A percentile compares a stretch with the other conserved stretches of the same genome.
phyloP scores from a whole-genome alignment of 169 alveolate species.

The Cryptosporidium bovis region DNA sequence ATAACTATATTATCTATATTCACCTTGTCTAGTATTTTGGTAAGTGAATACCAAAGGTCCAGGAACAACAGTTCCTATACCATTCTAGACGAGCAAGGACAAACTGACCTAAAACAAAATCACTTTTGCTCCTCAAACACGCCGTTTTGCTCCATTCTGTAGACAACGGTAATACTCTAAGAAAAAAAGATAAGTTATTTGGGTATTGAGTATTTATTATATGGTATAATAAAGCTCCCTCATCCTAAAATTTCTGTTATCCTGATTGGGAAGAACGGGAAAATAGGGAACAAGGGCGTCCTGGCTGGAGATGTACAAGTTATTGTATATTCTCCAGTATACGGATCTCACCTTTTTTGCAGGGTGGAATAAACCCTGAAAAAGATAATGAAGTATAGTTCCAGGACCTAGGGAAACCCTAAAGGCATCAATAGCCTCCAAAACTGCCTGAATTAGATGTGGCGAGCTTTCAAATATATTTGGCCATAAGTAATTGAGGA shows the following conservation, averaged over 20 bases:
- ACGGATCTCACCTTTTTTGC: slow-evolving; percentile 94
- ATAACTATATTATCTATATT: background rate
- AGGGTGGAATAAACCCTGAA: slow-evolving; percentile 99
- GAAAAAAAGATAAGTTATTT: background rate
- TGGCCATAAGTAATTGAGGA: slow-evolving; percentile 99
- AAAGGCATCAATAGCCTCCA: slow-evolving; percentile 98
- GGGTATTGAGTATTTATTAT: background rate
- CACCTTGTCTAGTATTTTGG: background rate
- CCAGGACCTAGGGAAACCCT: slow-evolving; percentile 99
- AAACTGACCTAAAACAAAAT: background rate
- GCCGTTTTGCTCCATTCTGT: background rate
- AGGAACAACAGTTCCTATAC: background rate
- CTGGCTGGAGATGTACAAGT: slow-evolving; percentile 97
- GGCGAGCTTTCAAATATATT: slow-evolving; percentile 99
- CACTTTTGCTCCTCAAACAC: background rate
- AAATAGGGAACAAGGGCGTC: slow-evolving; percentile 96
- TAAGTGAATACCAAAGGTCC: slow-evolving; percentile 5
- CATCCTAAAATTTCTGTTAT: background rate
- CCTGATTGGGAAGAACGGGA: slow-evolving; percentile 81
- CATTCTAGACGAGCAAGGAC: background rate
- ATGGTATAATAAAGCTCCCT: slow-evolving; percentile 22
- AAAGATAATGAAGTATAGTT: slow-evolving; percentile 92
- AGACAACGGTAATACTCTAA: background rate
- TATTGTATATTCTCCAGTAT: slow-evolving; percentile 99
- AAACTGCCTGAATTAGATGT: slow-evolving; percentile 96